A percentile compares a stretch with the other conserved stretches of the same genome.
These are phyloP conservation scores for Aspergillus sp. DNA, from an alignment of 2,329 filamentous ascomycete genomes.

Conservation along the genomic window DNA sequence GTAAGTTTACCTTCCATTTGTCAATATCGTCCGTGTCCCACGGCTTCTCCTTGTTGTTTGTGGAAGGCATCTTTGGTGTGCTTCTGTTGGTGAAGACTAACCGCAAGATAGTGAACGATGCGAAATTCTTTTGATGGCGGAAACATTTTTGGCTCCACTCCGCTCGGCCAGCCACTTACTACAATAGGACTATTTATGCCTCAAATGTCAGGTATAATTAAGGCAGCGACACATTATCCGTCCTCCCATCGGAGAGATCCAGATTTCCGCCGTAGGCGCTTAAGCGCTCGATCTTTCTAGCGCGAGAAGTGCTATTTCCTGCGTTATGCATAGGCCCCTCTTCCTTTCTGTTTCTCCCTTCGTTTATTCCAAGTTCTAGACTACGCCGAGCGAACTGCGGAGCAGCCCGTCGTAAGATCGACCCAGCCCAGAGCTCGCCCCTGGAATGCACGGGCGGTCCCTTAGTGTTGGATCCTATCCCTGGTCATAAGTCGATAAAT, in stretches of 20 bases:
- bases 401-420: not conserved
- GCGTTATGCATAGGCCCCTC: not conserved
- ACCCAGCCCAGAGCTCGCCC: not conserved
- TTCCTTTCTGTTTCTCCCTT: not conserved
- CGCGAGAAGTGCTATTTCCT: not conserved
- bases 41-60: slow-evolving; percentile 83
- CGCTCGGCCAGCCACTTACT: slow-evolving; percentile 21
- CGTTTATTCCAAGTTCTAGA: not conserved
- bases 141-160: slow-evolving; percentile 21
- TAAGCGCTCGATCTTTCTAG: slow-evolving; percentile 15
- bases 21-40: slow-evolving; percentile 98
- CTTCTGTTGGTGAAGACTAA: slow-evolving; percentile 1
- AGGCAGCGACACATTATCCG: not conserved
- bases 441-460: not conserved
- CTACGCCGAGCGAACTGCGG: not conserved
- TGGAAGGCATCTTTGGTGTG: slow-evolving; percentile 71
- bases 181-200: slow-evolving; percentile 11
- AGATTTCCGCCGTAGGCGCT: slow-evolving; percentile 15
- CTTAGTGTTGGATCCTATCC: not conserved
- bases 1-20: slow-evolving; percentile 74
- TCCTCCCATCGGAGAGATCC: not conserved
- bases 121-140: slow-evolving; percentile 18
- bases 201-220: not conserved
- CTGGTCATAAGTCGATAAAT: not conserved
- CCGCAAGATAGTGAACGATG: slow-evolving; percentile 3